Conservation (phyloP, 441 rosid genomes). For the Pelargonium myrrhifolium region DNA sequence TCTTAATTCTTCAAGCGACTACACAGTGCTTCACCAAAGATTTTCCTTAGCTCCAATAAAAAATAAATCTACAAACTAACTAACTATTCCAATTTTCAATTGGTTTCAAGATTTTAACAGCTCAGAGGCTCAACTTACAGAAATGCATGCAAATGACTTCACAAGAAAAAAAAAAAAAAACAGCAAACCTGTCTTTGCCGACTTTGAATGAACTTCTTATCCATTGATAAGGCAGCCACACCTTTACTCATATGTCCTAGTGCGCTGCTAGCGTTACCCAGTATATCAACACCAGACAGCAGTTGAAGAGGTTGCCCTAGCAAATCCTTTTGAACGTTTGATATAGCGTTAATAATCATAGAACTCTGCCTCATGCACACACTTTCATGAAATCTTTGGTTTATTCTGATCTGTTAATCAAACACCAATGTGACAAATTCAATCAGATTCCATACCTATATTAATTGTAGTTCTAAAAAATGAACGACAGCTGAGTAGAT, state of each 20-base stretch:
- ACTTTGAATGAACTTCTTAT: constrained; percentile 89
- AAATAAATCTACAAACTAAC: too few relatives aligned
- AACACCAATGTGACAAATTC: neutral
- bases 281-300: constrained; percentile 92
- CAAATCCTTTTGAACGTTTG: constrained; percentile 82
- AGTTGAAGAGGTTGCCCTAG: constrained; percentile 97
- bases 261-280: constrained; percentile 99
- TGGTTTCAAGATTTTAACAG: too few relatives aligned
- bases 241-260: constrained; percentile 99
- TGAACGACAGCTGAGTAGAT: neutral
- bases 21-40: too few relatives aligned
- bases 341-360: constrained; percentile 69
- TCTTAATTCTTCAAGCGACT: too few relatives aligned
- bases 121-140: too few relatives aligned
- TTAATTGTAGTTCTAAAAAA: neutral
- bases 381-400: constrained; percentile 72
- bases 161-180: neutral
- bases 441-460: neutral
- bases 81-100: too few relatives aligned
- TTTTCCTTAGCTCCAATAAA: too few relatives aligned
- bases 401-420: constrained; percentile 65
- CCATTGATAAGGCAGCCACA: constrained; percentile 98
- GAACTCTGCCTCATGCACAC: constrained; percentile 94
- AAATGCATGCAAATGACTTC: neutral
- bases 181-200: constrained; percentile 82